phyloP scores from a whole-genome alignment of 345 rosid genomes.

The Garcia nutans region DNA sequence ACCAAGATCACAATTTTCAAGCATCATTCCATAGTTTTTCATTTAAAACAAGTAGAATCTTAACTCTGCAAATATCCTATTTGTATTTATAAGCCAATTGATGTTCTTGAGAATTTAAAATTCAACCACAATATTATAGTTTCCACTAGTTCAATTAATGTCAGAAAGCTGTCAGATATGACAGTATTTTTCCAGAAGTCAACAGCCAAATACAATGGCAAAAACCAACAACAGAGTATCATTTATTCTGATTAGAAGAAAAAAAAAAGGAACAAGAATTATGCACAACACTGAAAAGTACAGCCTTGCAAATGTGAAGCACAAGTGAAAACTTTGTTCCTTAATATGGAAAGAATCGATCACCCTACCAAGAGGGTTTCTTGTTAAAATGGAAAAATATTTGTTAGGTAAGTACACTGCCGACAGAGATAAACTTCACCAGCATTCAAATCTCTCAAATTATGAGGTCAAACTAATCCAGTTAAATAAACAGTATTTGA shows the following conservation, averaged over 20 bases:
- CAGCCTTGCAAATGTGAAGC: neutral
- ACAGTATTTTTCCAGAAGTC: constrained; percentile 14
- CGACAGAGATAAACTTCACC: neutral
- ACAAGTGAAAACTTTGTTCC: neutral
- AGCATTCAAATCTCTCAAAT: neutral
- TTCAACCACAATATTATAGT: neutral
- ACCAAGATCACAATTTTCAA: neutral
- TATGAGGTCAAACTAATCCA: neutral
- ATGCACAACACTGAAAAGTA: neutral
- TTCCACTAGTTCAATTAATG: neutral
- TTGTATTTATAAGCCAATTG: neutral
- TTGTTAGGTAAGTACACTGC: neutral
- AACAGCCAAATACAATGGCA: neutral
- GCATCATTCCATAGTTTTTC: neutral
- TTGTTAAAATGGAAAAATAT: neutral
- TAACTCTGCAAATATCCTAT: neutral
- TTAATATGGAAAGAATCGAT: neutral
- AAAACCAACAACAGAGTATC: neutral
- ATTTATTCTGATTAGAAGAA: neutral
- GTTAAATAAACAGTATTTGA: neutral
- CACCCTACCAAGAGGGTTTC: neutral
- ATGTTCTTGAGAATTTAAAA: neutral
- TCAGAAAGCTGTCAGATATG: neutral
- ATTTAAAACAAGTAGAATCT: neutral
- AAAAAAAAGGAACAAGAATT: neutral